Evolutionary conservation across 2,329 filamentous ascomycete genomes (phyloP).

Genomic region (Akanthomyces muscarius): DNA sequence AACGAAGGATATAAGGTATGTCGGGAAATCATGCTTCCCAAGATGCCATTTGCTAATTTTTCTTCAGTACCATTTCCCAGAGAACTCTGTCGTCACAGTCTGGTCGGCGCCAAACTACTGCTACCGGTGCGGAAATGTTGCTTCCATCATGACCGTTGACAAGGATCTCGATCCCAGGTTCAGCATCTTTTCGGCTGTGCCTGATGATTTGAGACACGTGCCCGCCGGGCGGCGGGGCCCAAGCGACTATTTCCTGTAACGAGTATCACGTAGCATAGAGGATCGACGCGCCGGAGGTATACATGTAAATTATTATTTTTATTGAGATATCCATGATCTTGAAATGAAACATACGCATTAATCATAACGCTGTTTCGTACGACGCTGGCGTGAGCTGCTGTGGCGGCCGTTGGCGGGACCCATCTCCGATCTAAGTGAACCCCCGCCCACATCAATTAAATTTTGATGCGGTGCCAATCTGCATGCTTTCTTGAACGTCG

Average conservation of each 20-base stretch:
- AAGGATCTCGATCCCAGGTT: slow-evolving; percentile 85
- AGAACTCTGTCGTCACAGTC: slow-evolving; percentile 94
- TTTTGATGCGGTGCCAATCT: slow-evolving; percentile 16
- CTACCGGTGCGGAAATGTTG: slow-evolving; percentile 93
- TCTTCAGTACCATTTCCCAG: slow-evolving; percentile 78
- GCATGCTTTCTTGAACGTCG: not conserved
- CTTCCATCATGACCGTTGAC: slow-evolving; percentile 90
- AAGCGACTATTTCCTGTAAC: slow-evolving; percentile 66
- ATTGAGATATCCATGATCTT: slow-evolving; percentile 38
- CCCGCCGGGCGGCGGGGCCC: slow-evolving; percentile 66
- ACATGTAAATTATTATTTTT: slow-evolving; percentile 39
- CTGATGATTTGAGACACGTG: slow-evolving; percentile 76
- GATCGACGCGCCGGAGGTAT: slow-evolving; percentile 23
- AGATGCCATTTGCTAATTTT: not conserved
- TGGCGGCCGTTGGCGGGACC: not conserved
- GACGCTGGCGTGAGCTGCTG: not conserved
- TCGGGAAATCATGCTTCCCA: not conserved
- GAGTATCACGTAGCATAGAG: slow-evolving; percentile 19
- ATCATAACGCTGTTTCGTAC: not conserved
- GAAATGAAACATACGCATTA: slow-evolving; percentile 24
- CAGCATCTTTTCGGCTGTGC: slow-evolving; percentile 87
- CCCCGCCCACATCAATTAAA: slow-evolving; percentile 20
- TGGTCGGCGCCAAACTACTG: slow-evolving; percentile 98
- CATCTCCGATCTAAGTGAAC: not conserved
- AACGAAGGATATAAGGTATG: slow-evolving; percentile 94